These are phyloP conservation scores for Beta lomatogona DNA, from an alignment of 179 eudicot genomes.

Conservation along the genomic window DNA sequence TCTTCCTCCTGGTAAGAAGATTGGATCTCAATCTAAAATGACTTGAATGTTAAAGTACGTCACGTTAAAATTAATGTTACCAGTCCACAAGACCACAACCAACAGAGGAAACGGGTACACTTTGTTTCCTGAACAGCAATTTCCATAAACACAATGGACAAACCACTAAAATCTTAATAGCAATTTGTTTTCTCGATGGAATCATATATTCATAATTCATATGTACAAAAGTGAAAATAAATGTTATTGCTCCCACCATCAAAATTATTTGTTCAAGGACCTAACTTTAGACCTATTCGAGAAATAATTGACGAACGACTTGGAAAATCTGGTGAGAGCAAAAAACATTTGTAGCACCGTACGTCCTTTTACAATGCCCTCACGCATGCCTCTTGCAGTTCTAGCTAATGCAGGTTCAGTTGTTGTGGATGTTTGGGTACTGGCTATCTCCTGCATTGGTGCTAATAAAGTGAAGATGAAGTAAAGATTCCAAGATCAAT, in stretches of 20 bases:
- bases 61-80: too few relatives aligned
- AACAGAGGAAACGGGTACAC: too few relatives aligned
- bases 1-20: too few relatives aligned
- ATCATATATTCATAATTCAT: constrained; percentile 6
- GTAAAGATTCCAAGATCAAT: constrained; percentile 44
- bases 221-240: constrained; percentile 16
- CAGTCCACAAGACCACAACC: too few relatives aligned
- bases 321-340: constrained; percentile 51
- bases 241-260: constrained; percentile 15
- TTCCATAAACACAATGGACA: neutral
- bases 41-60: too few relatives aligned
- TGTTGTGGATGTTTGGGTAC: constrained; percentile 28
- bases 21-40: too few relatives aligned
- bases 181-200: neutral
- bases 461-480: constrained; percentile 71
- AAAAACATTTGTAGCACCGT: constrained; percentile 53
- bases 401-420: constrained; percentile 58
- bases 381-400: constrained; percentile 56
- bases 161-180: neutral
- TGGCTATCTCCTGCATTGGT: constrained; percentile 61
- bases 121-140: too few relatives aligned
- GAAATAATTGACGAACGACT: constrained; percentile 45
- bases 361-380: constrained; percentile 67
- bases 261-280: constrained; percentile 27
- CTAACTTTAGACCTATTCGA: constrained; percentile 43